These are phyloP conservation scores for Fimicolochytrium jonesii DNA, from an alignment of 192 early-diverging fungal genomes.

Conservation along the genomic window DNA sequence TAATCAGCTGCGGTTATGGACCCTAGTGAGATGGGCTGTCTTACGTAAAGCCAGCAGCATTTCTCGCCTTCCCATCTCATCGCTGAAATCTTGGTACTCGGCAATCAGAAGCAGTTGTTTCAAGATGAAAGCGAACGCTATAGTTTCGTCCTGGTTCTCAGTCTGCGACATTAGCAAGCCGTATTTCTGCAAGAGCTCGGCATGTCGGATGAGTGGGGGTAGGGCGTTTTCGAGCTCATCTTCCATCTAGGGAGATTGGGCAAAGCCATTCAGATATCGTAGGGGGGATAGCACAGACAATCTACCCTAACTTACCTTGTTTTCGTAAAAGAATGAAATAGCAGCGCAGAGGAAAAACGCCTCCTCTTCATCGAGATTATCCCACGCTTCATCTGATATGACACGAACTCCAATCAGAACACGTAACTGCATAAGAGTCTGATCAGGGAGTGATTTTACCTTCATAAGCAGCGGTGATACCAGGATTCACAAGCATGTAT, in stretches of 20 bases:
- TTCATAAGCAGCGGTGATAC: not conserved
- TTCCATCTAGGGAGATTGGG: not conserved
- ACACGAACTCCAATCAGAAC: no score
- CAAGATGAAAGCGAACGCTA: conserved; percentile 62
- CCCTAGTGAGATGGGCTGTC: conserved; percentile 5
- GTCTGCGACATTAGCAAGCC: conserved; percentile 50
- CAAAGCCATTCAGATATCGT: not conserved
- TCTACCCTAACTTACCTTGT: not conserved
- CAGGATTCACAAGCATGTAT: conserved; percentile 15
- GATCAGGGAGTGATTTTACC: no score
- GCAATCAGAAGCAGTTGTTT: conserved; percentile 73
- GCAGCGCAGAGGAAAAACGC: conserved; percentile 30
- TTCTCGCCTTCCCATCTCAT: conserved; percentile 82
- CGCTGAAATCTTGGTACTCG: conserved; percentile 73
- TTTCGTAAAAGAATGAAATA: conserved; percentile 9
- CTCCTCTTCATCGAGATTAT: conserved; percentile 51
- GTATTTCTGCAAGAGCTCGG: conserved; percentile 21
- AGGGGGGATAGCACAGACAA: not conserved
- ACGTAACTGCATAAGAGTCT: no score
- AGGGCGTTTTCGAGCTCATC: conserved; percentile 23
- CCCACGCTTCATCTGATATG: conserved; percentile 40
- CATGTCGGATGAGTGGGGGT: conserved; percentile 9
- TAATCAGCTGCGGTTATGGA: not conserved
- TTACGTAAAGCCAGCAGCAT: conserved; percentile 74
- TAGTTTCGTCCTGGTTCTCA: conserved; percentile 41